Percentiles rank a stretch among this genome's conserved stretches.
Evolutionary conservation across 805 yeast genomes (phyloP).

Genomic region (Saccharomycopsis microspora): DNA sequence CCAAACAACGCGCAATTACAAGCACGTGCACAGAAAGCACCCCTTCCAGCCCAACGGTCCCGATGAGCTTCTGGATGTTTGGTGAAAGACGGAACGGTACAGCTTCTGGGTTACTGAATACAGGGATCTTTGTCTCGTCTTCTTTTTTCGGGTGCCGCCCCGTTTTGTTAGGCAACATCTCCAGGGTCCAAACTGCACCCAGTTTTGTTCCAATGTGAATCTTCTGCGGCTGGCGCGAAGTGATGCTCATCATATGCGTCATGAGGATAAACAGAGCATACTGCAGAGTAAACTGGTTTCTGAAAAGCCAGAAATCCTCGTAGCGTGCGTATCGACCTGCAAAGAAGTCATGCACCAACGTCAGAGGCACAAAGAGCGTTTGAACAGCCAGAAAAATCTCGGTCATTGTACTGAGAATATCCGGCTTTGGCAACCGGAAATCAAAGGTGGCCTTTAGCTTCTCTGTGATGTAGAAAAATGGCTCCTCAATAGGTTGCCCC

Average conservation of each 20-base stretch:
- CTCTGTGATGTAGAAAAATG: constrained; percentile 74
- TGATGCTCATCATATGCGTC: constrained; percentile 90
- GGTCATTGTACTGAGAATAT: constrained; percentile 73
- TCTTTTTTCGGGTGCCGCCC: constrained; percentile 20
- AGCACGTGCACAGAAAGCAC: constrained; percentile 75
- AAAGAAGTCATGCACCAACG: constrained; percentile 73
- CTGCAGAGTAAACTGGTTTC: constrained; percentile 89
- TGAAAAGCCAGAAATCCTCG: constrained; percentile 95
- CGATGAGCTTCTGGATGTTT: constrained; percentile 85
- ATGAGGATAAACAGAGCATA: constrained; percentile 88
- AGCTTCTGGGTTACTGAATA: constrained; percentile 82
- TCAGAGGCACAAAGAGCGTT: constrained; percentile 73
- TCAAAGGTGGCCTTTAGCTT: constrained; percentile 89
- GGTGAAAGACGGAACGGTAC: constrained; percentile 97
- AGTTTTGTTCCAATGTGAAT: constrained; percentile 70
- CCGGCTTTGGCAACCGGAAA: constrained; percentile 89
- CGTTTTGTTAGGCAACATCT: constrained; percentile 80
- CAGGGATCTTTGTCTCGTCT: constrained; percentile 36
- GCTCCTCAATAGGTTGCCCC: constrained; percentile 76
- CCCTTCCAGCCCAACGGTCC: constrained; percentile 91
- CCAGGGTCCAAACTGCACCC: constrained; percentile 89
- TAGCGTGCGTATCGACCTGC: constrained; percentile 56
- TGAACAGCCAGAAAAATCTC: constrained; percentile 90
- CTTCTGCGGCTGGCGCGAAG: constrained; percentile 88
- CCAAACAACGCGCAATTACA: constrained; percentile 75